Evolutionary conservation across 2,329 filamentous ascomycete genomes (phyloP).

Genomic region (Pseudopyrenochaeta lycopersici): DNA sequence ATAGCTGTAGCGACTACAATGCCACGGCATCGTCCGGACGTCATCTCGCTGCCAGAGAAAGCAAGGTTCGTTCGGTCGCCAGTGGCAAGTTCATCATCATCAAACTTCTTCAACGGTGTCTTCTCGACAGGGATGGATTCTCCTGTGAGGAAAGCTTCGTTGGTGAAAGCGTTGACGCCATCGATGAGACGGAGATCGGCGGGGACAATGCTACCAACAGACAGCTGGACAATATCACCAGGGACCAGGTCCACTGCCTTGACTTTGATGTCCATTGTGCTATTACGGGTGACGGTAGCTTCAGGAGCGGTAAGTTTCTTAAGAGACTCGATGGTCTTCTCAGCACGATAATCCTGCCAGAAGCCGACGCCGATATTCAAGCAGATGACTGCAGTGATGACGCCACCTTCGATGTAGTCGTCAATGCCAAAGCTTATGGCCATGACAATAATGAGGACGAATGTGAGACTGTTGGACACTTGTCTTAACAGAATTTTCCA

Average conservation of each 20-base stretch:
- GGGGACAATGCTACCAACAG: slow-evolving; percentile 69
- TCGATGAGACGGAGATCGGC: slow-evolving; percentile 71
- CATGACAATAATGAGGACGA: slow-evolving; percentile 78
- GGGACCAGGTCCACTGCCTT: slow-evolving; percentile 50
- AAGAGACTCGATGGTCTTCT: slow-evolving; percentile 53
- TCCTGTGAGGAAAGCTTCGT: slow-evolving; percentile 78
- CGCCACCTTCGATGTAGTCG: slow-evolving; percentile 71
- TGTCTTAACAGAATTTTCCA: slow-evolving; percentile 81
- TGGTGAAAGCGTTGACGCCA: slow-evolving; percentile 77
- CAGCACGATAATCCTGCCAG: slow-evolving; percentile 60
- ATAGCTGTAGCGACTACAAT: slow-evolving; percentile 77
- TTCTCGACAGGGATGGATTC: slow-evolving; percentile 76
- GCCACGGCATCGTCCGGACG: slow-evolving; percentile 73
- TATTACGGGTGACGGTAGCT: slow-evolving; percentile 49
- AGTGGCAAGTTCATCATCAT: slow-evolving; percentile 60
- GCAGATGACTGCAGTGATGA: slow-evolving; percentile 70
- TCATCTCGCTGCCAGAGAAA: slow-evolving; percentile 77
- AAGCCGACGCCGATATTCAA: slow-evolving; percentile 73
- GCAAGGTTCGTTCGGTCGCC: slow-evolving; percentile 76
- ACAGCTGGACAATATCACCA: slow-evolving; percentile 51
- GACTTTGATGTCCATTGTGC: slow-evolving; percentile 44
- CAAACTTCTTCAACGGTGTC: slow-evolving; percentile 63
- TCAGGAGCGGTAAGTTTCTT: slow-evolving; percentile 51
- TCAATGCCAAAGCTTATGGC: slow-evolving; percentile 70
- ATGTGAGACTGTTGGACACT: slow-evolving; percentile 78